These are phyloP conservation scores for Fraxinus pennsylvanica DNA, from an alignment of 257 asterid species.

Conservation along the genomic window DNA sequence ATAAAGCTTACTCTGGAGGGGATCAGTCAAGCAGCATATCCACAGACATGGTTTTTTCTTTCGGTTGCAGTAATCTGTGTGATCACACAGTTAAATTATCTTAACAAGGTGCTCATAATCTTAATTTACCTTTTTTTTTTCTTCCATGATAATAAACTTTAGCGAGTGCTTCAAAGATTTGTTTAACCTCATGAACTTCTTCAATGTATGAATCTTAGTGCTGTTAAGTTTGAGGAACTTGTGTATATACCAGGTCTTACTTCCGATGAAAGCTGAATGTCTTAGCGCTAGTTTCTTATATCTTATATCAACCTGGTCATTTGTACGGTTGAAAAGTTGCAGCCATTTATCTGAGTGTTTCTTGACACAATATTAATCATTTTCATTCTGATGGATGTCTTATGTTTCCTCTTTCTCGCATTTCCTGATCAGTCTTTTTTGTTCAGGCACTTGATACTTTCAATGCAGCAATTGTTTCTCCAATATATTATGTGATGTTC, in stretches of 20 bases:
- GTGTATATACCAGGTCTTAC: background rate
- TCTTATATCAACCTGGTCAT: background rate
- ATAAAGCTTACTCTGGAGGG: slow-evolving; percentile 87
- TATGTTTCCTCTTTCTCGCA: slow-evolving; percentile 8
- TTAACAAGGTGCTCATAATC: slow-evolving; percentile 63
- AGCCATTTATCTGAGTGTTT: slow-evolving; percentile 3
- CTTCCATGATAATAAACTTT: background rate
- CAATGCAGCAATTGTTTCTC: slow-evolving; percentile 83
- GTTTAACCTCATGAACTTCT: background rate
- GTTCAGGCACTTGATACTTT: slow-evolving; percentile 83
- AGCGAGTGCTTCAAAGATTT: background rate
- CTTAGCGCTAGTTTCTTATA: background rate
- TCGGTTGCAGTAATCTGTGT: slow-evolving; percentile 63
- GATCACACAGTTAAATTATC: slow-evolving; percentile 75
- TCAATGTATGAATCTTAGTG: background rate
- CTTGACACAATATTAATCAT: background rate
- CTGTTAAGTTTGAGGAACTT: background rate
- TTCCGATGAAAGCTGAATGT: background rate
- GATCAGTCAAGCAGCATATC: slow-evolving; percentile 62
- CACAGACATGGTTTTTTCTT: slow-evolving; percentile 77
- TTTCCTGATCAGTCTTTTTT: slow-evolving; percentile 17
- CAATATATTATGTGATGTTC: slow-evolving; percentile 86
- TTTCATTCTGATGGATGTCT: background rate
- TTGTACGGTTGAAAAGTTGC: background rate
- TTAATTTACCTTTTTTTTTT: background rate